phyloP scores from a whole-genome alignment of 352 stramenopile species.

The Phytopythium helicoides region DNA sequence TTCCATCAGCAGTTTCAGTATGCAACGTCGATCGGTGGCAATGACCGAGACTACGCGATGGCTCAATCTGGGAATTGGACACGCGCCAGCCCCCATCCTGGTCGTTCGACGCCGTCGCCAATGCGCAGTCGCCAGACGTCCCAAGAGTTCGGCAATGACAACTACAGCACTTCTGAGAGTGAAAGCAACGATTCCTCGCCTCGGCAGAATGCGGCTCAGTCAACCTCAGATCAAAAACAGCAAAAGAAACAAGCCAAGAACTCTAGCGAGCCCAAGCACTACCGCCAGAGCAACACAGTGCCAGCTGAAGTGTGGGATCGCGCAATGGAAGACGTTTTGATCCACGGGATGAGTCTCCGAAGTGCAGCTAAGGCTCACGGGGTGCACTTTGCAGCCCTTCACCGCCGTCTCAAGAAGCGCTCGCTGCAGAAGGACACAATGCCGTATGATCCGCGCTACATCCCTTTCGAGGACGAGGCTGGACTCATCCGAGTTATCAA shows the following conservation, averaged over 20 bases:
- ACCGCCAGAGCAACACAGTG: constrained; percentile 55
- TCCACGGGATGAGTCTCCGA: constrained; percentile 68
- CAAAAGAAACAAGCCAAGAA: constrained; percentile 13
- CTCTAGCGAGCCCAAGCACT: constrained; percentile 27
- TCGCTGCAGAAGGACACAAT: constrained; percentile 37
- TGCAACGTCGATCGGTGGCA: neutral
- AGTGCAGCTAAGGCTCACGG: constrained; percentile 56
- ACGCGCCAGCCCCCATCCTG: neutral
- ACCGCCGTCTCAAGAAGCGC: constrained; percentile 68
- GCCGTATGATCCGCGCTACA: constrained; percentile 51
- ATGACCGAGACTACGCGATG: neutral
- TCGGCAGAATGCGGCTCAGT: constrained; percentile 11
- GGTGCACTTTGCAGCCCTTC: constrained; percentile 66
- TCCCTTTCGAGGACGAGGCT: constrained; percentile 66
- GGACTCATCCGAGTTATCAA: constrained; percentile 69
- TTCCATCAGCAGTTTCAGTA: constrained; percentile 9
- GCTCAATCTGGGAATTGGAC: neutral
- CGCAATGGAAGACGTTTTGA: constrained; percentile 64
- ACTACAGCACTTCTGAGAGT: constrained; percentile 25
- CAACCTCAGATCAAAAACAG: constrained; percentile 7
- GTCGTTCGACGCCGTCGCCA: neutral
- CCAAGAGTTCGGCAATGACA: constrained; percentile 10
- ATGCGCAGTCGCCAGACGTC: constrained; percentile 7
- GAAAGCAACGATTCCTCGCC: constrained; percentile 18
- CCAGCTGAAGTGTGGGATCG: constrained; percentile 59